Conservation (phyloP, 768 basidiomycete species). For the Panellus pusillus region DNA sequence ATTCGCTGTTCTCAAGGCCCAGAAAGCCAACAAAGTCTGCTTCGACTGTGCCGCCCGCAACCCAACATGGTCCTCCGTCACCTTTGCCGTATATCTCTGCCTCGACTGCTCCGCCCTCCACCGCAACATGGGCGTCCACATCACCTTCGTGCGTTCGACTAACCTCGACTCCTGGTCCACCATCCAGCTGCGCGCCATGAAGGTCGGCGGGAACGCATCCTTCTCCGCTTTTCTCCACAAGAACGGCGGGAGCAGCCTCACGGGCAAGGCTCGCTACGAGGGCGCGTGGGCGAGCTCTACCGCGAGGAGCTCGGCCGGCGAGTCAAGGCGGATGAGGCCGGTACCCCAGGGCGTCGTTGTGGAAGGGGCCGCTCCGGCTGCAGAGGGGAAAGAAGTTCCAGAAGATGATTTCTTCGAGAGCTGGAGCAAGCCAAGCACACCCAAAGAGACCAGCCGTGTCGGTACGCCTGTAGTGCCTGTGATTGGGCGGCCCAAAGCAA, state of each 20-base stretch:
- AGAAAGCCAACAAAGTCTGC: slow-evolving; percentile 94
- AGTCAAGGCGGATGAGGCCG: slow-evolving; percentile 72
- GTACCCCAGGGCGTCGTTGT: slow-evolving; percentile 79
- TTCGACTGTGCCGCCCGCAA: slow-evolving; percentile 96
- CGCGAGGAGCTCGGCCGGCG: slow-evolving; percentile 86
- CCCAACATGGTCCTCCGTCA: slow-evolving; percentile 97
- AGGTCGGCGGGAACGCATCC: slow-evolving; percentile 88
- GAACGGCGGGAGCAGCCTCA: slow-evolving; percentile 69
- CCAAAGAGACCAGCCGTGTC: slow-evolving; percentile 35
- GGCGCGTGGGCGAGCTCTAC: slow-evolving; percentile 84
- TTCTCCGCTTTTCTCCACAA: slow-evolving; percentile 89
- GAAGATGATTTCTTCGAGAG: slow-evolving; percentile 97
- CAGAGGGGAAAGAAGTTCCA: slow-evolving; percentile 35
- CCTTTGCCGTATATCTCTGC: slow-evolving; percentile 96
- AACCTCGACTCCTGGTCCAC: slow-evolving; percentile 96
- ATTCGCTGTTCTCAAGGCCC: slow-evolving; percentile 77
- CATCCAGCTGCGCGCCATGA: slow-evolving; percentile 90
- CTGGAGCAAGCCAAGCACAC: slow-evolving; percentile 85
- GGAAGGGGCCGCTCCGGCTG: slow-evolving; percentile 71
- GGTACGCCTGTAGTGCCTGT: slow-evolving; percentile 20
- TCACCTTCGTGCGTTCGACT: slow-evolving; percentile 95
- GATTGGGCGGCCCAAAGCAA: slow-evolving; percentile 11
- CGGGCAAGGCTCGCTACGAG: slow-evolving; percentile 87
- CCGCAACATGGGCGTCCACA: slow-evolving; percentile 97
- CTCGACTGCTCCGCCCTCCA: slow-evolving; percentile 95